Percentiles rank a stretch among this genome's conserved stretches.
Conservation (phyloP, 306 rosid genomes). For the Crotalaria pallida region DNA sequence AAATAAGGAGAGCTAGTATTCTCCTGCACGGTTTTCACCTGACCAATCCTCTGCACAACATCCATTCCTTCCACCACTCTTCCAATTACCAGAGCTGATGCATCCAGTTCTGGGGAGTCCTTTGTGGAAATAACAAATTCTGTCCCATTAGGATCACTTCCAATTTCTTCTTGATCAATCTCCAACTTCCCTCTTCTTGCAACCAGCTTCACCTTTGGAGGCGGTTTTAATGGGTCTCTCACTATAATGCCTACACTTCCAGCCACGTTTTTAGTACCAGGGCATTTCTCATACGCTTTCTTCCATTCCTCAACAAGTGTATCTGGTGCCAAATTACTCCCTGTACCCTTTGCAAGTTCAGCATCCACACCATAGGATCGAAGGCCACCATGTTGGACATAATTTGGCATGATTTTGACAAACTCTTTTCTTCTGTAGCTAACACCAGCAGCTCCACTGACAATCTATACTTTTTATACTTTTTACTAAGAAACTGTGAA, state of each 20-base stretch:
- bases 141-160: slow-evolving; percentile 65
- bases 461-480: no score
- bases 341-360: slow-evolving; percentile 54
- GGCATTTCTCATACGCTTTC: slow-evolving; percentile 38
- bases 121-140: slow-evolving; percentile 62
- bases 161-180: slow-evolving; percentile 80
- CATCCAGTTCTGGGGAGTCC: slow-evolving; percentile 74
- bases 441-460: slow-evolving; percentile 79
- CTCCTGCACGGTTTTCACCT: slow-evolving; percentile 77
- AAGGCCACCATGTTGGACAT: slow-evolving; percentile 71
- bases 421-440: slow-evolving; percentile 92
- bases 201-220: slow-evolving; percentile 69
- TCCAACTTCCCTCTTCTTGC: slow-evolving; percentile 78
- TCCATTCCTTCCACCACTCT: slow-evolving; percentile 60
- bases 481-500: no score
- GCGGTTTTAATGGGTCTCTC: slow-evolving; percentile 78
- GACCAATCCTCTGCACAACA: slow-evolving; percentile 58
- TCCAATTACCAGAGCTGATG: slow-evolving; percentile 37
- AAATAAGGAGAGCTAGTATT: slow-evolving; percentile 68
- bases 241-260: slow-evolving; percentile 74
- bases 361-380: slow-evolving; percentile 83
- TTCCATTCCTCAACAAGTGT: slow-evolving; percentile 66
- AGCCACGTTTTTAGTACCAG: slow-evolving; percentile 71
- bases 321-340: slow-evolving; percentile 44
- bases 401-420: slow-evolving; percentile 65